Evolutionary conservation across 1,139 yeast genomes (phyloP).

Genomic region (Geotrichum europaeum): DNA sequence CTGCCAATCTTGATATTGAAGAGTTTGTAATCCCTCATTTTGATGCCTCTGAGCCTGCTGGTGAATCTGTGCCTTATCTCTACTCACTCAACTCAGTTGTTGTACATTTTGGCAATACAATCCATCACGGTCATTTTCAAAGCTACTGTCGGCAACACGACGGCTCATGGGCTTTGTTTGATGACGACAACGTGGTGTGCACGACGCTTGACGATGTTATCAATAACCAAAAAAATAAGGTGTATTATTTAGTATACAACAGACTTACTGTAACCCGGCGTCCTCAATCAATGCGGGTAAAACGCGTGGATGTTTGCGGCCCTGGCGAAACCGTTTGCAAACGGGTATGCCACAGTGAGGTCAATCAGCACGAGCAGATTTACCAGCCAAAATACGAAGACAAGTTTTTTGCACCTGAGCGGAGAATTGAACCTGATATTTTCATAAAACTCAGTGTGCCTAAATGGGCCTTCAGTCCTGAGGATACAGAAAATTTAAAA

Average conservation of each 20-base stretch:
- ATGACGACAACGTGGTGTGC: background rate
- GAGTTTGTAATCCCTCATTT: slow-evolving; percentile 36
- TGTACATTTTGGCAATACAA: slow-evolving; percentile 88
- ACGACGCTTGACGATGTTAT: background rate
- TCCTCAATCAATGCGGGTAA: background rate
- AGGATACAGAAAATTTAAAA: background rate
- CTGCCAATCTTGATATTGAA: slow-evolving; percentile 66
- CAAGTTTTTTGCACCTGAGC: background rate
- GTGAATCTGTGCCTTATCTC: slow-evolving; percentile 41
- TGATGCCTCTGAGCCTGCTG: slow-evolving; percentile 14
- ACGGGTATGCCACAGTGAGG: background rate
- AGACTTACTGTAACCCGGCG: background rate
- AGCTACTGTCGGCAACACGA: slow-evolving; percentile 89
- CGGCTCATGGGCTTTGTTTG: background rate
- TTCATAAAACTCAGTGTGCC: background rate
- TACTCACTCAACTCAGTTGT: slow-evolving; percentile 77
- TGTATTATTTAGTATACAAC: background rate
- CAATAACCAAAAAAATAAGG: background rate
- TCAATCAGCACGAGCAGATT: background rate
- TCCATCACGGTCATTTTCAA: slow-evolving; percentile 89
- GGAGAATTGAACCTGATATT: background rate
- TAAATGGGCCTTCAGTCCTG: background rate
- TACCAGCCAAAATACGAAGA: background rate
- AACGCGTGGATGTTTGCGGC: background rate
- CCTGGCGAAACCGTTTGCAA: background rate